Evolutionary conservation across 208 protist genomes (phyloP), one percentile per base, ranked within the genome.

Genomic region (Naegleria gruberi): DNA sequence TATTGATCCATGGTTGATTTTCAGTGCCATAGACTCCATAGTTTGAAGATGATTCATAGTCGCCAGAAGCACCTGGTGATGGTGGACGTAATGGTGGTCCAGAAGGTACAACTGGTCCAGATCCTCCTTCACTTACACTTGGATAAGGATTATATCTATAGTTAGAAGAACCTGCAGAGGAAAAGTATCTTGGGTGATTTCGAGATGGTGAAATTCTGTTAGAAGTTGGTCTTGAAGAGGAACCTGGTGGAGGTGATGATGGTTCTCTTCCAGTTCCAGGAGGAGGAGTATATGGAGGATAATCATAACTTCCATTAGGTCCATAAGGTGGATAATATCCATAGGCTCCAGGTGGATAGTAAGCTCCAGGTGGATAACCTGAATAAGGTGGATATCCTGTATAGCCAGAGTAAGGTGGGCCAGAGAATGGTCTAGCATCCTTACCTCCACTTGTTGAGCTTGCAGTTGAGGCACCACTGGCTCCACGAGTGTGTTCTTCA

Each of bases 111-210:
- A n/a, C n/a, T n/a, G n/a, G n/a, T n/a, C n/a, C n/a, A n/a, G n/a
- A n/a, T n/a, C 51, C 46, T 55, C 46, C 51, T 23, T 65, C 51
- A 65, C 19, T 30, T 30, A 65, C 51, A 23, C 19, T 30, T 30
- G 65, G 65, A 37, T 77, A 77, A 37, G 65, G 65, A 77, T 77
- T 19, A 77, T 77, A 77, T 77, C 65, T 77, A n/a, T 77, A 77
- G 34, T 77, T 77, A 37, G 65, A 77, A 7, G 65, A 37, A 51
- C 7, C 12, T 51, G 46, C 12, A 37, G 30, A 26, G 30, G 15
- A 65, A 65, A 65, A 65, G 15, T 23, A 37, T 37, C 30, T n/a
- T 37, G 17, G 30, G 30, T n/a, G 6, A 30, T n/a, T n/a, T 12
- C 65, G 30, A 37, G 19, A n/a, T n/a, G 65, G 30, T 77, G 17